Evolutionary conservation across 2,329 filamentous ascomycete genomes (phyloP).

Genomic region (Cordyceps fumosorosea): DNA sequence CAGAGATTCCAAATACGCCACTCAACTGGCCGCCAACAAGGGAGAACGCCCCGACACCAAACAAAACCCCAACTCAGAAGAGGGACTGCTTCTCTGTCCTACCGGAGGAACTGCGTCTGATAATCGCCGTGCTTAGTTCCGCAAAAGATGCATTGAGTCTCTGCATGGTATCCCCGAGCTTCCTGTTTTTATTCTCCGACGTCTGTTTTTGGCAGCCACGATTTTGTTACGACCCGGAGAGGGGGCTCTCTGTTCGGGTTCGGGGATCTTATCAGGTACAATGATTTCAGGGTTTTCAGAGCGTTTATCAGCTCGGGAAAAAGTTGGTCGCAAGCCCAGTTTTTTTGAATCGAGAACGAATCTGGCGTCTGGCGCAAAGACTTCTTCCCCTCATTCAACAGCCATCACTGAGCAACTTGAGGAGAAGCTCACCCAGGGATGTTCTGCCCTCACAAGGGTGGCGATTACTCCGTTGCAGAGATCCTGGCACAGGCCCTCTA

Average conservation of each 20-base stretch:
- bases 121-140: not conserved
- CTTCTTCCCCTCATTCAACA: not conserved
- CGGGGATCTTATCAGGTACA: not conserved
- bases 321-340: not conserved
- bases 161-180: not conserved
- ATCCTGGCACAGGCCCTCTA: no score
- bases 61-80: not conserved
- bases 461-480: not conserved
- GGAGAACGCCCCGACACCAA: no score
- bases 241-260: not conserved
- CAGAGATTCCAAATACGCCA: not conserved
- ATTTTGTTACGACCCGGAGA: not conserved
- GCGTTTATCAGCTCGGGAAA: not conserved
- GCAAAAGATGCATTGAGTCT: not conserved
- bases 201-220: not conserved
- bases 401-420: not conserved
- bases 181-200: not conserved
- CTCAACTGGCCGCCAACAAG: not conserved
- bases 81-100: not conserved
- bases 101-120: not conserved
- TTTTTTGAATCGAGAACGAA: not conserved
- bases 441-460: not conserved
- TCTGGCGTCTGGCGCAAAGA: not conserved
- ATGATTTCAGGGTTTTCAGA: not conserved
- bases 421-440: not conserved